Conservation (phyloP, 192 early-diverging fungal species). For the Entomortierella parvispora region DNA sequence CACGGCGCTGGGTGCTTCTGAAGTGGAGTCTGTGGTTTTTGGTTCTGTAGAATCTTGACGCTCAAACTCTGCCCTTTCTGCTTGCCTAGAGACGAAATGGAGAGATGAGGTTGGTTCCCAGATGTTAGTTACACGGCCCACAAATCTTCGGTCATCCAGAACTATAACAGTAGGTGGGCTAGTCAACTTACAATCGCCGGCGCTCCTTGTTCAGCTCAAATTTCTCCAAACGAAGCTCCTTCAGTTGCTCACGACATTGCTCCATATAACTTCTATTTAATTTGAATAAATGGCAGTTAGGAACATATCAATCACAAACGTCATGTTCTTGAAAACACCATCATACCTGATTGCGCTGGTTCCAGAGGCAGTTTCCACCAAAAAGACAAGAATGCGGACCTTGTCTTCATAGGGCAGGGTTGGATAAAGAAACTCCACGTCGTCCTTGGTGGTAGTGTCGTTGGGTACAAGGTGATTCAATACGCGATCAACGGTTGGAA, state of each 20-base stretch:
- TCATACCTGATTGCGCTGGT: constrained; percentile 64
- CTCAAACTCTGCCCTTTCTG: constrained; percentile 59
- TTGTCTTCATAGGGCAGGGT: constrained; percentile 60
- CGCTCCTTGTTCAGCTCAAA: constrained; percentile 74
- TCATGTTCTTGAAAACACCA: neutral
- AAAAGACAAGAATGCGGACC: constrained; percentile 69
- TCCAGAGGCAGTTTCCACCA: constrained; percentile 69
- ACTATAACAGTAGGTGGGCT: neutral
- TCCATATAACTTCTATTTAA: constrained; percentile 73
- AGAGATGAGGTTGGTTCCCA: no score
- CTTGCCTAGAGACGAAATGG: constrained; percentile 23
- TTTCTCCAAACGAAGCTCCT: constrained; percentile 79
- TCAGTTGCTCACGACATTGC: constrained; percentile 72
- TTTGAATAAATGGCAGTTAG: neutral
- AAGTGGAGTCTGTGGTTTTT: constrained; percentile 3
- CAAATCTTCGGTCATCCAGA: no score
- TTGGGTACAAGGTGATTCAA: constrained; percentile 56
- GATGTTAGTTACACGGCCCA: no score
- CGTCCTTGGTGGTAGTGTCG: constrained; percentile 47
- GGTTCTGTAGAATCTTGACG: constrained; percentile 23
- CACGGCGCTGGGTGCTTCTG: constrained; percentile 19
- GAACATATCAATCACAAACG: neutral
- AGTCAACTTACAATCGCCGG: constrained; percentile 67
- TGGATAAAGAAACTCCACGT: constrained; percentile 53
- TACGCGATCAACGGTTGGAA: constrained; percentile 57